phyloP scores from a whole-genome alignment of 2,329 filamentous ascomycete genomes.

The Nemania abortiva region DNA sequence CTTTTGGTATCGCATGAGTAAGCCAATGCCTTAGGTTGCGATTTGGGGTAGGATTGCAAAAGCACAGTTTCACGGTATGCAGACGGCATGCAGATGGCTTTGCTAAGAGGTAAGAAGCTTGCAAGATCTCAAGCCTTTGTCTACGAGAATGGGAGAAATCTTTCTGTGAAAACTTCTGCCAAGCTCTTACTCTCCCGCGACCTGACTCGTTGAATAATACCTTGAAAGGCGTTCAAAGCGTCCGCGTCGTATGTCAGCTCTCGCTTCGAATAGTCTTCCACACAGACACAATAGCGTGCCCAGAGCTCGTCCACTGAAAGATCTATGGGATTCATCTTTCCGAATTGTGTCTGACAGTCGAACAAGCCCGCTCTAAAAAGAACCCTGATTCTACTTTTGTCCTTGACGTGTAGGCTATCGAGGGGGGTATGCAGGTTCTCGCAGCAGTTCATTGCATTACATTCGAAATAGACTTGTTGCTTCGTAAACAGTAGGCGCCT shows the following conservation, averaged over 20 bases:
- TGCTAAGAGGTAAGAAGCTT: too few species aligned
- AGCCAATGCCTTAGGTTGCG: too few species aligned
- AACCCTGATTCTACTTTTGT: neutral
- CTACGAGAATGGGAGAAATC: too few species aligned
- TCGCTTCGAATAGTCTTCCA: slow-evolving; percentile 12
- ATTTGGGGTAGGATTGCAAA: too few species aligned
- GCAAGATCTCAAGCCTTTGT: too few species aligned
- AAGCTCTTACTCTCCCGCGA: too few species aligned
- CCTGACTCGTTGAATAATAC: slow-evolving; percentile 10
- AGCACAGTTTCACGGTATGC: too few species aligned
- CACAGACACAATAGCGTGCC: neutral
- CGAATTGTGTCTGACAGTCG: neutral
- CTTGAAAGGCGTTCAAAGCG: slow-evolving; percentile 6
- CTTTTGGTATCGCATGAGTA: too few species aligned
- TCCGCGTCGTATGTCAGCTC: slow-evolving; percentile 7
- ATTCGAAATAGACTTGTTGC: slow-evolving; percentile 35
- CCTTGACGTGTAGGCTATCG: slow-evolving; percentile 3
- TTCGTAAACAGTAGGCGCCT: slow-evolving; percentile 31
- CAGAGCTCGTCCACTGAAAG: neutral
- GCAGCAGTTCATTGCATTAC: slow-evolving; percentile 20
- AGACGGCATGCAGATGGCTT: too few species aligned
- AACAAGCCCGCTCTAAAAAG: neutral
- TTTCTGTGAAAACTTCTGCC: neutral
- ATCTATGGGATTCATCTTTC: neutral
- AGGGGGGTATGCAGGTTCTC: slow-evolving; percentile 4